Percentiles rank a stretch among this genome's conserved stretches.
phyloP scores from a whole-genome alignment of 2,329 filamentous ascomycete species.

The Septoria petroselini region DNA sequence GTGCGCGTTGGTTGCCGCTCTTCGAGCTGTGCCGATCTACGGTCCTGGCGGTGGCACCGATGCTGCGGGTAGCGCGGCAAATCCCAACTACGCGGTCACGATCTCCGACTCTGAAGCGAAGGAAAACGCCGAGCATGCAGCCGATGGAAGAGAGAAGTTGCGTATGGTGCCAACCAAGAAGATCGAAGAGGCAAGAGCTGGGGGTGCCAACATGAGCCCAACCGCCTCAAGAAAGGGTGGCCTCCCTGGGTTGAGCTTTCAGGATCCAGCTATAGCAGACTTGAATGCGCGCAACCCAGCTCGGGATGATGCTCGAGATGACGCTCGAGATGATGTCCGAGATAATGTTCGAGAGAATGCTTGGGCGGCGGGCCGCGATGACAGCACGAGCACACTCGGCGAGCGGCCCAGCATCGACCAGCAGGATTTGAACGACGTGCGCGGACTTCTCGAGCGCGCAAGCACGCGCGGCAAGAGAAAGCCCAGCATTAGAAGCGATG shows the following conservation, averaged over 20 bases:
- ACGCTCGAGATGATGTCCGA: too few relatives aligned
- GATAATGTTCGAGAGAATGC: too few relatives aligned
- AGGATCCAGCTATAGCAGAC: constrained; percentile 39
- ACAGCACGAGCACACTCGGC: constrained; percentile 35
- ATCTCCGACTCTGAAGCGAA: constrained; percentile 67
- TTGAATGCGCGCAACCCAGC: constrained; percentile 46
- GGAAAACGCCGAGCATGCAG: constrained; percentile 56
- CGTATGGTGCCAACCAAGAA: constrained; percentile 59
- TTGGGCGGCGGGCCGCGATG: constrained; percentile 44
- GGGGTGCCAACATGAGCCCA: constrained; percentile 18
- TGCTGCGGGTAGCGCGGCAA: constrained; percentile 60
- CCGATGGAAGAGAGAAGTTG: constrained; percentile 47
- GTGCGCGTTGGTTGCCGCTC: constrained; percentile 80
- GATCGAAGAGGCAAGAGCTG: constrained; percentile 29
- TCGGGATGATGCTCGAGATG: constrained; percentile 41
- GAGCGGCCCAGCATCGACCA: constrained; percentile 45
- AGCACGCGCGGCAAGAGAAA: constrained; percentile 46
- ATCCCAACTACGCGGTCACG: constrained; percentile 77
- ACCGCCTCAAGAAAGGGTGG: constrained; percentile 20
- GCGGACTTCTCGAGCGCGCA: constrained; percentile 45
- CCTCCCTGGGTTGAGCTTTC: constrained; percentile 28
- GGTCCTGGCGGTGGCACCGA: constrained; percentile 69
- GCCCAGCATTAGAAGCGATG: constrained; percentile 26
- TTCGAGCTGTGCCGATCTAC: constrained; percentile 84
- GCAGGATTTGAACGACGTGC: constrained; percentile 48